Evolutionary conservation across 495 filamentous ascomycete species (phyloP), one percentile per base, ranked within the genome.

Genomic region (Tuber indicum): DNA sequence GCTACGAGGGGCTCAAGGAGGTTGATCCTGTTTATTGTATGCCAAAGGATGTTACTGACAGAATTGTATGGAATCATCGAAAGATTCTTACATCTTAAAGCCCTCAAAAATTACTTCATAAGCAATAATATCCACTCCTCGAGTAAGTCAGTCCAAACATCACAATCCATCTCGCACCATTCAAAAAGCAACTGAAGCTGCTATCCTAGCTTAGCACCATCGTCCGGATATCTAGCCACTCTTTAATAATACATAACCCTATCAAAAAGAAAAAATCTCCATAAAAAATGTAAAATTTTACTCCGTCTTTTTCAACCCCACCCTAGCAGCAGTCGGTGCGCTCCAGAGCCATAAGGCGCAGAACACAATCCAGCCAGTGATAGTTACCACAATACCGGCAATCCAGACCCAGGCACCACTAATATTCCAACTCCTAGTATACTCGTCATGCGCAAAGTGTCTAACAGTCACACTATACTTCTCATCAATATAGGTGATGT

Each of bases 371-470:
- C 94, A 99, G 19, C 93, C 96, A 16, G 85, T 87, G 69, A 98
- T 90, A 1, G 96, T 97, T 44, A 90, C 90, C 82, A 88, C 92
- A 71, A 98, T 91, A 72, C 96, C 96, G 2, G 90, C 89, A 81
- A 99, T 96, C 96, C 96, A 99, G 9, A 94, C 93, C 93, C 93
- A 99, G 16, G 93, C 96, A 16, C 90, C 95, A 81, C 86, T 93
- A 83, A 99, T 99, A 76, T 89, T 89, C 87, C 90, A 99, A 85
- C 91, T 94, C 81, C 96, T 88, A 69, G 94, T 92, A 88, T 92
- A 99, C 86, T 99, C 96, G 82, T 99, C 90, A 87, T 99, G 96
- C 12, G 96, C 96, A 84, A 96, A 96, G 86, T 99, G 96, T 39
- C 96, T 88, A 36, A 98, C 92, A 0, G 95, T 96, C 41, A 98